A percentile compares a stretch with the other conserved stretches of the same genome.
Conservation (phyloP, 306 rosid species). For the Begonia masoniana region DNA sequence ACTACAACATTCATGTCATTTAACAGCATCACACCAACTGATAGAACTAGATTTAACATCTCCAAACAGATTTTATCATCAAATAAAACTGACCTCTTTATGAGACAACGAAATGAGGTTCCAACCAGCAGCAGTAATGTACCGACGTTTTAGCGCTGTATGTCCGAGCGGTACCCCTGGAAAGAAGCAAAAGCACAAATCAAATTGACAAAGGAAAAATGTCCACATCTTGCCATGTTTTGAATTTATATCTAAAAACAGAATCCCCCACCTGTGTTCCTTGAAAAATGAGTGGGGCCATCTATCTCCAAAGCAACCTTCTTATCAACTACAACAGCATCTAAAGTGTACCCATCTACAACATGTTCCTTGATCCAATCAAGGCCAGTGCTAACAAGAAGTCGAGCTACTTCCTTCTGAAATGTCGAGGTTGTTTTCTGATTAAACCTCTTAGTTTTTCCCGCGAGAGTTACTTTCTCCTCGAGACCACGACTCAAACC, state of each 20-base stretch:
- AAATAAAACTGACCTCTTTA: constrained; percentile 42
- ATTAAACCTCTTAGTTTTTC: constrained; percentile 68
- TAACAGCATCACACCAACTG: too few species aligned
- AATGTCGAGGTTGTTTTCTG: constrained; percentile 58
- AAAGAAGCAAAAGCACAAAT: constrained; percentile 3
- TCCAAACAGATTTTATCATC: too few species aligned
- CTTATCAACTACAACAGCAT: constrained; percentile 64
- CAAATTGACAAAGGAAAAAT: not conserved
- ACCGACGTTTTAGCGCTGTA: constrained; percentile 68
- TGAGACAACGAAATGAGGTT: constrained; percentile 49
- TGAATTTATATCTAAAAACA: not conserved
- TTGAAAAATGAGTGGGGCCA: constrained; percentile 97
- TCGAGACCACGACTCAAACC: constrained; percentile 45
- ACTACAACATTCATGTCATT: constrained; percentile 27
- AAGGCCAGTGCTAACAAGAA: constrained; percentile 69
- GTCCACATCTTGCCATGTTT: too few species aligned
- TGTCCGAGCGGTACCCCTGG: constrained; percentile 81
- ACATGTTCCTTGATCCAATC: constrained; percentile 69
- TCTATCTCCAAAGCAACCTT: constrained; percentile 88
- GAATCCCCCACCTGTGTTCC: constrained; percentile 57
- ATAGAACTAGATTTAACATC: too few species aligned
- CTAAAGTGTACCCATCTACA: constrained; percentile 67
- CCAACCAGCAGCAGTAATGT: constrained; percentile 78
- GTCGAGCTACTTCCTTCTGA: constrained; percentile 84
- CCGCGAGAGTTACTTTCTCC: constrained; percentile 47